Conservation (phyloP, 257 asterid species). For the Echites panduratus region DNA sequence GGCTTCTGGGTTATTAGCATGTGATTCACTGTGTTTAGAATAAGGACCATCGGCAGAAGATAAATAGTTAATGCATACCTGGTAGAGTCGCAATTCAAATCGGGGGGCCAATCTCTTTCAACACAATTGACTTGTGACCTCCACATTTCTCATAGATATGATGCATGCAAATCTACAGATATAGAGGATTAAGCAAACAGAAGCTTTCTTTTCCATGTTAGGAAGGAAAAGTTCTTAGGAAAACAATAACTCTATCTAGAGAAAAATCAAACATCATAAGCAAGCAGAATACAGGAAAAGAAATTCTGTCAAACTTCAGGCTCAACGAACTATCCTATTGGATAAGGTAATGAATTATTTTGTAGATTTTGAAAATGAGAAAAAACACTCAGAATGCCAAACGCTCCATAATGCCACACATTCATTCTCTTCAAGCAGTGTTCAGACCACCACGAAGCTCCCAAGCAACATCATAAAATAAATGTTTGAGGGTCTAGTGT, state of each 20-base stretch:
- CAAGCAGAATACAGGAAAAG: not conserved
- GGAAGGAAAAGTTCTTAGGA: not conserved
- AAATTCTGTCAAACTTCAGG: no score
- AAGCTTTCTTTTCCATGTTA: not conserved
- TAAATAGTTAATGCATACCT: constrained; percentile 36
- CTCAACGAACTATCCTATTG: no score
- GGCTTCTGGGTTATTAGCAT: no score
- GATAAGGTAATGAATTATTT: no score
- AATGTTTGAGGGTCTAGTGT: no score
- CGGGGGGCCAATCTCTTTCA: constrained; percentile 93
- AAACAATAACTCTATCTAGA: no score
- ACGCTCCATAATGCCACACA: no score
- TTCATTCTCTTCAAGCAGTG: no score
- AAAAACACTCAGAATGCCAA: no score
- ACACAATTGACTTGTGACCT: constrained; percentile 82
- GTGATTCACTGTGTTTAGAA: not conserved
- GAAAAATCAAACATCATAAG: not conserved
- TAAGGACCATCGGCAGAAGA: not conserved
- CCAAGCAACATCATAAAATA: no score
- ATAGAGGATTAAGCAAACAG: not conserved
- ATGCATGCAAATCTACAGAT: constrained; percentile 52
- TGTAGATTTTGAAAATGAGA: no score
- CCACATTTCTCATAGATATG: constrained; percentile 76
- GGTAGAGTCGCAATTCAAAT: constrained; percentile 76
- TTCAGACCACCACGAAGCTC: no score